Evolutionary conservation across 2,329 filamentous ascomycete species (phyloP).

Genomic region (Pseudofabraea citricarpa): DNA sequence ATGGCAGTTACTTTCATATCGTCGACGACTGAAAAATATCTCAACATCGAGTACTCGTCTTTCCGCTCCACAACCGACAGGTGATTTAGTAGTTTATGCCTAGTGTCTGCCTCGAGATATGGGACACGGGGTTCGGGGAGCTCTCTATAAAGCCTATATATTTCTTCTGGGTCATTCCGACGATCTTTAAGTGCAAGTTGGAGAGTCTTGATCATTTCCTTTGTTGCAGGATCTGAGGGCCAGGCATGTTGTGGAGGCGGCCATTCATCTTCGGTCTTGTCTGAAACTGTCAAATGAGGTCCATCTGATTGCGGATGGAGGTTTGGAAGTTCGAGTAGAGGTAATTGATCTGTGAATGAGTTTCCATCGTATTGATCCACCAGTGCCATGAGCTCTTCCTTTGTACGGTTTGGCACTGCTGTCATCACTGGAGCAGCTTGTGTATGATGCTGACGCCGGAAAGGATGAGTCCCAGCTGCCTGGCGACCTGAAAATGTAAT

Average conservation of each 20-base stretch:
- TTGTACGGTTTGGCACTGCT: conserved; percentile 17
- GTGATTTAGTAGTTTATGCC: conserved; percentile 26
- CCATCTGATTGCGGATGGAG: conserved; percentile 48
- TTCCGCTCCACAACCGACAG: conserved; percentile 26
- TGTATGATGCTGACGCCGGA: conserved; percentile 14
- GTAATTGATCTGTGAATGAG: conserved; percentile 48
- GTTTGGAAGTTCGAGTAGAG: conserved; percentile 44
- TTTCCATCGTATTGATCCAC: conserved; percentile 45
- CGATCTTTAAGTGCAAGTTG: conserved; percentile 13
- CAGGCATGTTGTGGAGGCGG: conserved; percentile 23
- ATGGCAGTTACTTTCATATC: conserved; percentile 76
- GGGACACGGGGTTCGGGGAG: conserved; percentile 28
- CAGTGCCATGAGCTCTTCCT: conserved; percentile 46
- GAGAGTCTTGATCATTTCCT: conserved; percentile 20
- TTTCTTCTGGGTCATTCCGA: conserved; percentile 18
- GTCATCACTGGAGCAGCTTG: conserved; percentile 2
- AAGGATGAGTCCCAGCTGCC: conserved; percentile 1
- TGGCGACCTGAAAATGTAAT: conserved; percentile 5
- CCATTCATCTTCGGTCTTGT: conserved; percentile 41
- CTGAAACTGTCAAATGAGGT: conserved; percentile 44
- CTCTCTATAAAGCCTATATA: conserved; percentile 29
- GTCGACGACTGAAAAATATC: conserved; percentile 77
- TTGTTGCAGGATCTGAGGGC: conserved; percentile 22
- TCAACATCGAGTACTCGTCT: conserved; percentile 57
- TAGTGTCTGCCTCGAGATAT: conserved; percentile 21